Base-by-base conservation (phyloP, 495 filamentous ascomycete genomes). In the Talaromyces stipitatus region DNA sequence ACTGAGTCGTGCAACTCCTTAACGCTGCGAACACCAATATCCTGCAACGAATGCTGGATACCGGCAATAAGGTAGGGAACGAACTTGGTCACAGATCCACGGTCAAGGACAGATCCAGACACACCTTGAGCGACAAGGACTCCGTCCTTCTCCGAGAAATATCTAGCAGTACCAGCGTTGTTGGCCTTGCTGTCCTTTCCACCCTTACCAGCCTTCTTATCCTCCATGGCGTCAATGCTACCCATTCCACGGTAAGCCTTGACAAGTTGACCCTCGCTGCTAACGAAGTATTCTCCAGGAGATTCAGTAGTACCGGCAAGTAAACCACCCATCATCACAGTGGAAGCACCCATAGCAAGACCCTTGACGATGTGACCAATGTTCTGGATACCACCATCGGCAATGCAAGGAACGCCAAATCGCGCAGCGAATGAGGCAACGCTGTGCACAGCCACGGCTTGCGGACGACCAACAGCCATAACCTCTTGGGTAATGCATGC, bases 171-270 rank as follows among this genome's bases (percentile, higher is more conserved):
- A 61, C 95, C 94, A 59, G 94, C 94, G 73, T 97, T 97, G 72
- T 85, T 88, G 63, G 87, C 87, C 72, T 92, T 90, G 76, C 79
- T 81, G 64, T 90, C 81, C 72, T 87, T 87, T 55, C 66, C 70
- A 56, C 67, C 72, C 48, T 69, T 72, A 28, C 85, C 89, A 18
- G 90, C 87, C 78, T 96, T 97, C 82, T 90, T 95, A 72, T 97
- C 92, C 72, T 99, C 95, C 94, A 99, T 99, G 55, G 92, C 94
- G 65, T 96, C 94, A 66, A 99, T 99, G 66, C 82, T 88, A 62
- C 94, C 94, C 94, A 99, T 99, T 50, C 94, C 94, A 72, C 94
- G 85, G 79, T 99, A 99, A 51, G 94, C 91, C 80, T 99, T 99
- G 71, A 97, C 92, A 28, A 99, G 85, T 80, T 97, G 90, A 26